Evolutionary conservation across 2,329 filamentous ascomycete species (phyloP).

Genomic region (Herpotrichia juniperi): DNA sequence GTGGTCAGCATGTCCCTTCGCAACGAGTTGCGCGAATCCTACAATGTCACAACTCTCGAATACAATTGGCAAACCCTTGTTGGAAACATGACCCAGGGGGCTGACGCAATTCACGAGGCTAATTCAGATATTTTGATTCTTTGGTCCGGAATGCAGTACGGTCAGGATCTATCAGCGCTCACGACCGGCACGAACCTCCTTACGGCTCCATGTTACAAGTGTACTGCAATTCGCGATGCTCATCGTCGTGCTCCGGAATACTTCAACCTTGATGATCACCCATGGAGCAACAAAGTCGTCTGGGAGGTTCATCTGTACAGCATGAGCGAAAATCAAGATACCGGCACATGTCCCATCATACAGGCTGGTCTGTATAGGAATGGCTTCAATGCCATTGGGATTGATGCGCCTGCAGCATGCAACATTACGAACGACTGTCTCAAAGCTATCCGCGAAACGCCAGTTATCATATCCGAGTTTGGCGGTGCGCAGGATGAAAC

Average conservation of each 20-base stretch:
- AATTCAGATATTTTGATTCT: constrained; percentile 61
- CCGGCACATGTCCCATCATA: constrained; percentile 55
- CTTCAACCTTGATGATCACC: constrained; percentile 54
- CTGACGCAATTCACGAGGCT: constrained; percentile 56
- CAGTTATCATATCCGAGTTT: constrained; percentile 47
- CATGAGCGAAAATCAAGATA: constrained; percentile 46
- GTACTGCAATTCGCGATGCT: constrained; percentile 50
- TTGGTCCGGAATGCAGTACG: constrained; percentile 60
- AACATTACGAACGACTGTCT: constrained; percentile 42
- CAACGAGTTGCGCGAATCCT: constrained; percentile 59
- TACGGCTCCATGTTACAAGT: constrained; percentile 48
- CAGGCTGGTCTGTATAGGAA: constrained; percentile 57
- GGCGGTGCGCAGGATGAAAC: constrained; percentile 45
- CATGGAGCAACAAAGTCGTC: constrained; percentile 62
- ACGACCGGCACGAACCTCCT: constrained; percentile 46
- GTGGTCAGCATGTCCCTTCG: constrained; percentile 63
- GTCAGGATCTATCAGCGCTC: constrained; percentile 57
- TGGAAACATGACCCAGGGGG: constrained; percentile 55
- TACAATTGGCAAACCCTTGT: constrained; percentile 41
- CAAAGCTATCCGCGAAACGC: constrained; percentile 41
- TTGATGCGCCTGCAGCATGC: constrained; percentile 42
- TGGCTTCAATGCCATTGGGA: constrained; percentile 56
- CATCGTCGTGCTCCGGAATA: constrained; percentile 50
- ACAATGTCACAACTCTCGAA: constrained; percentile 31
- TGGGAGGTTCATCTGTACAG: constrained; percentile 67